Conservation (phyloP, 177 flowering plant genomes). For the Vitis hybrid region DNA sequence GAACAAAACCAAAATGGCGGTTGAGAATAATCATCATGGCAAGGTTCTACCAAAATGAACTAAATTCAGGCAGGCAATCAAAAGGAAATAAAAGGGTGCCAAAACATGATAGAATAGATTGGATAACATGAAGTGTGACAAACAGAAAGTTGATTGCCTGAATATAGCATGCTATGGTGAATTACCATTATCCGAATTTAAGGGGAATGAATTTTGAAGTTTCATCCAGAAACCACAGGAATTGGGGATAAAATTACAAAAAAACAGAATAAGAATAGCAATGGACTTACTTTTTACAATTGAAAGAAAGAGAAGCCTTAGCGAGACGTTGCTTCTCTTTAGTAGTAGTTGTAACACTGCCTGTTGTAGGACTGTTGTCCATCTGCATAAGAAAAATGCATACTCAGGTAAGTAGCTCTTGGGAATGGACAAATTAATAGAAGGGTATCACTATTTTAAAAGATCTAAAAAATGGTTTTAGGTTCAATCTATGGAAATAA, state of each 20-base stretch:
- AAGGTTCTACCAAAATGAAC: no score
- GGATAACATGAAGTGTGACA: no score
- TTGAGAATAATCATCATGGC: no score
- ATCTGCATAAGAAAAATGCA: conserved; percentile 48
- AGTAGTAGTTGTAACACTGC: conserved; percentile 80
- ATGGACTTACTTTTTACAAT: conserved; percentile 82
- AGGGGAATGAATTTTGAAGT: background rate
- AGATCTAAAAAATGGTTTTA: no score
- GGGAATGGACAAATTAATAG: background rate
- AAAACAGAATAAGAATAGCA: background rate
- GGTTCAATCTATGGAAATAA: no score
- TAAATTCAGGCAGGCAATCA: no score
- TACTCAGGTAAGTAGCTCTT: background rate
- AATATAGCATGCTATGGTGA: no score
- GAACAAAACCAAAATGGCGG: background rate
- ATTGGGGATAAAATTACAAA: background rate
- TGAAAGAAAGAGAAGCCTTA: conserved; percentile 85
- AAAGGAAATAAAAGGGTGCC: no score
- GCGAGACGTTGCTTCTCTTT: conserved; percentile 87
- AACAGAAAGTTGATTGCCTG: no score
- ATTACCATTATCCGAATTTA: no score
- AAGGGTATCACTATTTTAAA: no score
- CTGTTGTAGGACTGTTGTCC: conserved; percentile 97
- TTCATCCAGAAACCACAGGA: background rate
- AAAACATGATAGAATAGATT: no score